Percentiles rank a stretch among this genome's conserved stretches.
phyloP scores from a whole-genome alignment of 2,329 filamentous ascomycete genomes.

The Zasmidium cellare region DNA sequence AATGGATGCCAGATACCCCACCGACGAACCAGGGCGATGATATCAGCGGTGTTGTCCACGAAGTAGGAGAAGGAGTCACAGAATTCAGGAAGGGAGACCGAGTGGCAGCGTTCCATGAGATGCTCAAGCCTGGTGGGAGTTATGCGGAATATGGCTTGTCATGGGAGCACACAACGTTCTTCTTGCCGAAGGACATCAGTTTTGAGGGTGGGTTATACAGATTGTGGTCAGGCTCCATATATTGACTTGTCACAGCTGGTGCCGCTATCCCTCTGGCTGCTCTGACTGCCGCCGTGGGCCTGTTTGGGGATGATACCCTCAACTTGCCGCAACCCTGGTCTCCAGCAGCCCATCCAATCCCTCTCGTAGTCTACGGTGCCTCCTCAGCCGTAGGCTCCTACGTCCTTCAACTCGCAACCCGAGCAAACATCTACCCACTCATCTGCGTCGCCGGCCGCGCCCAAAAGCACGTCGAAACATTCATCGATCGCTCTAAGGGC shows the following conservation, averaged over 20 bases:
- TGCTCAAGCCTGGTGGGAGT: conserved; percentile 52
- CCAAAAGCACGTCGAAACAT: conserved; percentile 50
- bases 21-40: conserved; percentile 37
- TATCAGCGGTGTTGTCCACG: conserved; percentile 49
- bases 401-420: conserved; percentile 56
- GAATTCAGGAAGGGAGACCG: conserved; percentile 61
- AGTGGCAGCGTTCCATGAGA: conserved; percentile 58
- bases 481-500: conserved; percentile 56
- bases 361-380: conserved; percentile 51
- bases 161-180: conserved; percentile 58
- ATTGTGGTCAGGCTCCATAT: not conserved
- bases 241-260: conserved; percentile 34
- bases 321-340: conserved; percentile 44
- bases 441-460: conserved; percentile 61
- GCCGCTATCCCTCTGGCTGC: conserved; percentile 49
- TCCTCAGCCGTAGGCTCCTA: conserved; percentile 60
- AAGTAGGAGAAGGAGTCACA: conserved; percentile 55
- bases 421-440: conserved; percentile 59
- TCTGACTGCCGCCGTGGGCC: conserved; percentile 47
- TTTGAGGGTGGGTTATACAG: conserved; percentile 49
- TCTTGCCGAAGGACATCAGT: conserved; percentile 49
- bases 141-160: conserved; percentile 64
- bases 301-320: conserved; percentile 41
- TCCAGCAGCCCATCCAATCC: conserved; percentile 30
- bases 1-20: conserved; percentile 17